phyloP scores from a whole-genome alignment of 1,284 basidiomycete genomes.

The Fomitopsis palustris region DNA sequence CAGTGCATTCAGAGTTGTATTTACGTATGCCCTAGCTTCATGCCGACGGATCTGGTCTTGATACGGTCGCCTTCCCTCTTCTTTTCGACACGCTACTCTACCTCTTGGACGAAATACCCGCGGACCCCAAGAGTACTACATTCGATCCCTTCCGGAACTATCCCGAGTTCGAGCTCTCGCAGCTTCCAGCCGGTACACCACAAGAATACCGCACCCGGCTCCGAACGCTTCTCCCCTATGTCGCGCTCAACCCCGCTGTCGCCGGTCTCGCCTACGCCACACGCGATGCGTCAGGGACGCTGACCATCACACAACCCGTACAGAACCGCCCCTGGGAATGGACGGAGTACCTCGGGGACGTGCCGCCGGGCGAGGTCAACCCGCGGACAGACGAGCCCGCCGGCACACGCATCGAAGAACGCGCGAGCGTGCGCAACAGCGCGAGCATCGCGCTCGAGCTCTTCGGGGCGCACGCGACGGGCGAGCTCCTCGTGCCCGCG shows the following conservation, averaged over 20 bases:
- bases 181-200: conserved; percentile 56
- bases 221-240: conserved; percentile 49
- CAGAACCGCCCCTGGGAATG: conserved; percentile 81
- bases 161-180: conserved; percentile 45
- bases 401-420: conserved; percentile 28
- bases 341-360: conserved; percentile 74
- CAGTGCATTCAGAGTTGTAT: neutral
- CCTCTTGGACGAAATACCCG: conserved; percentile 66
- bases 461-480: conserved; percentile 61
- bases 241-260: conserved; percentile 48
- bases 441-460: conserved; percentile 71
- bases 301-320: conserved; percentile 49
- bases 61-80: conserved; percentile 57
- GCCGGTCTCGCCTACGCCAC: conserved; percentile 55
- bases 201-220: conserved; percentile 53
- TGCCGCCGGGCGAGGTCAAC: conserved; percentile 34
- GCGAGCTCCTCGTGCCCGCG: conserved; percentile 45
- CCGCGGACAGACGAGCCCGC: conserved; percentile 38
- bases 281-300: conserved; percentile 46
- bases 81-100: conserved; percentile 73
- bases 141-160: conserved; percentile 63
- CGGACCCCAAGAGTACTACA: conserved; percentile 46
- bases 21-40: conserved; percentile 37
- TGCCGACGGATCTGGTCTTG: conserved; percentile 45
- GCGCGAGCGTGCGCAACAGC: conserved; percentile 52